Evolutionary conservation across 352 stramenopile genomes (phyloP).

Genomic region (Phytophthora capsici): DNA sequence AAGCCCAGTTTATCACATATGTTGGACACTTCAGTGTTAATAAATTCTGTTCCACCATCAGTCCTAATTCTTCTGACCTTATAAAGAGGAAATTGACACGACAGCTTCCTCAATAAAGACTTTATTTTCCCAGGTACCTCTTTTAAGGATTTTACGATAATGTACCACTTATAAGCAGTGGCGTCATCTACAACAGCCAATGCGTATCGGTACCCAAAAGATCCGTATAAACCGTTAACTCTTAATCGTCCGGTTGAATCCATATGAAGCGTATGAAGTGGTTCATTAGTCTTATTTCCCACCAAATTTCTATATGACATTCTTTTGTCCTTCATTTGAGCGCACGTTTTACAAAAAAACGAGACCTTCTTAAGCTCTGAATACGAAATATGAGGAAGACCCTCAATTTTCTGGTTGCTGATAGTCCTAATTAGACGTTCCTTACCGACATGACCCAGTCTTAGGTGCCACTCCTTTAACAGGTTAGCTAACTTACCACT

Average conservation of each 20-base stretch:
- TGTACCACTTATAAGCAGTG: conserved; percentile 15
- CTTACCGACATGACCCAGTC: too few relatives aligned
- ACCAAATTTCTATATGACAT: conserved; percentile 20
- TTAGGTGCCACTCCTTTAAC: too few relatives aligned
- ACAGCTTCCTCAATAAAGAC: conserved; percentile 2
- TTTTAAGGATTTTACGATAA: conserved; percentile 15
- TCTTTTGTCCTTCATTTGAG: conserved; percentile 12
- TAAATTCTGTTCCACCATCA: conserved; percentile 8
- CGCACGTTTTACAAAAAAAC: conserved; percentile 19
- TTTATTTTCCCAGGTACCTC: conserved; percentile 4
- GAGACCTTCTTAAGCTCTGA: conserved; percentile 7
- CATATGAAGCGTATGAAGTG: conserved; percentile 14
- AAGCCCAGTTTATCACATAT: too few relatives aligned
- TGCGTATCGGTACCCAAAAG: conserved; percentile 8
- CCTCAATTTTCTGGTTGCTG: conserved; percentile 9
- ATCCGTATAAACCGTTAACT: conserved; percentile 4
- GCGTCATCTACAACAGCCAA: background rate
- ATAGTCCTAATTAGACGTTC: too few relatives aligned
- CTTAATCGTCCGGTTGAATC: conserved; percentile 4
- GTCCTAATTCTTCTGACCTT: conserved; percentile 8
- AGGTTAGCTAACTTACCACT: too few relatives aligned
- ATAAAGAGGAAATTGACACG: conserved; percentile 9
- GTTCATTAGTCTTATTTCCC: conserved; percentile 4
- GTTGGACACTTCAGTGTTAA: too few relatives aligned
- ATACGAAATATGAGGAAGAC: background rate